A percentile compares a stretch with the other conserved stretches of the same genome.
phyloP scores from a whole-genome alignment of 108 stramenopile genomes.

The Skeletonema marinoi region DNA sequence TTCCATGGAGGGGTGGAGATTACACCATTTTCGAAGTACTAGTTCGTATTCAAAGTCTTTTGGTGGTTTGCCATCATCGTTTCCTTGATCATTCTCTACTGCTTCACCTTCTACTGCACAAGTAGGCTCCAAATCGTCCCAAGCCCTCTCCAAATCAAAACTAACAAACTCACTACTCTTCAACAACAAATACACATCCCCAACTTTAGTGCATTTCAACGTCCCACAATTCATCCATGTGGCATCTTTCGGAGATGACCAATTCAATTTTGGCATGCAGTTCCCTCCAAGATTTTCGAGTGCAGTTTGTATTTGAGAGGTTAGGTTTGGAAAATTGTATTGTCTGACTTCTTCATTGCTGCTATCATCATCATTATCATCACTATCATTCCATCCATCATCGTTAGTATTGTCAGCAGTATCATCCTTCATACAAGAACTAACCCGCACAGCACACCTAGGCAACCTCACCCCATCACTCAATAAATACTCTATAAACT shows the following conservation, averaged over 20 bases:
- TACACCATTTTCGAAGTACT: slow-evolving; percentile 92
- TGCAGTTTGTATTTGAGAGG: slow-evolving; percentile 35
- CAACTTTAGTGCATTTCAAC: slow-evolving; percentile 80
- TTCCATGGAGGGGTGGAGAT: slow-evolving; percentile 92
- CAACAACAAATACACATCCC: slow-evolving; percentile 92
- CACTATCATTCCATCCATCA: slow-evolving; percentile 23
- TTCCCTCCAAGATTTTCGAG: slow-evolving; percentile 33
- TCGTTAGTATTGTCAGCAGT: slow-evolving; percentile 32
- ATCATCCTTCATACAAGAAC: slow-evolving; percentile 55
- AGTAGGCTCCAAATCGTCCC: slow-evolving; percentile 33
- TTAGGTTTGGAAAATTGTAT: slow-evolving; percentile 32
- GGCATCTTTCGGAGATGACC: slow-evolving; percentile 91
- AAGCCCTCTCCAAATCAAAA: slow-evolving; percentile 88
- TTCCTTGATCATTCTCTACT: neutral
- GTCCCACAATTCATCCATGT: slow-evolving; percentile 93
- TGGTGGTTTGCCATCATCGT: neutral
- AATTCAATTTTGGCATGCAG: slow-evolving; percentile 89
- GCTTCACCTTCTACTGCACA: neutral
- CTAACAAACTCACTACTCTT: slow-evolving; percentile 91
- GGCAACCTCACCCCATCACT: slow-evolving; percentile 88
- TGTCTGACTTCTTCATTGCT: slow-evolving; percentile 34
- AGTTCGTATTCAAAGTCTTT: slow-evolving; percentile 48
- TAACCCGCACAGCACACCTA: slow-evolving; percentile 57
- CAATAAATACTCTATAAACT: slow-evolving; percentile 79
- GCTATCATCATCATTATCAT: slow-evolving; percentile 18